Base-by-base conservation (phyloP, 345 rosid species). In the Pistacia atlantica region DNA sequence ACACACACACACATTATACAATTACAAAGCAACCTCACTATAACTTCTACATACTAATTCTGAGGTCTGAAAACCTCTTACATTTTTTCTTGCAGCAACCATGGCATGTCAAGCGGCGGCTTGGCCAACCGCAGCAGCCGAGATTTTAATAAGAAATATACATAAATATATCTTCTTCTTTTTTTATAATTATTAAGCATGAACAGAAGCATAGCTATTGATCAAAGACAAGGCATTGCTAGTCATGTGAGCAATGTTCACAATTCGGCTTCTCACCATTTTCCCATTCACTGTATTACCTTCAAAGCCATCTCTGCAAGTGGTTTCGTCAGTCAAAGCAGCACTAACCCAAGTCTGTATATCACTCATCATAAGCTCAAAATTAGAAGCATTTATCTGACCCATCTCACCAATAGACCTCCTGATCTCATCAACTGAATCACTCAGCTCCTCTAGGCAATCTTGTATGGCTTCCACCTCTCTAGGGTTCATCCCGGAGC, bases 331-430 rank as follows among this genome's bases (percentile, higher is more conserved):
- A 0, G 97, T 94, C 84, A 94, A 56, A 55, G 92, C 95, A 16
- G 95, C 93, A 48, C 97, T 91, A 51, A 84, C 95, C 97, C 98
- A 92, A 7, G 94, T 92, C 33, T 89, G 87, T 12, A 94, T 69
- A 65, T 94, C 86, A 37, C 75, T 86, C 55, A 92, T 85, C 78
- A 77, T 78, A 9, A 81, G 57, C 58, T 55, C 71, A 48, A 84
- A 89, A 75, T 86, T 73, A 11, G 87, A 51, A 3, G 61, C 72
- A 66, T 72, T 83, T 2, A 75, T 55, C 20, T 45, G 67, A 25
- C 83, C 75, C 96, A 92, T 79, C 82, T 94, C 97, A 1, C 66
- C 79, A 1, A 89, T 78, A 7, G 98, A 94, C 67, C 75, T 83
- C 62, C 83, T 83, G 28, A 94, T 81, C 77, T 25, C 88, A 13